These are phyloP conservation scores for Cercospora sp. DNA, from an alignment of 2,329 filamentous ascomycete species.

Conservation along the genomic window DNA sequence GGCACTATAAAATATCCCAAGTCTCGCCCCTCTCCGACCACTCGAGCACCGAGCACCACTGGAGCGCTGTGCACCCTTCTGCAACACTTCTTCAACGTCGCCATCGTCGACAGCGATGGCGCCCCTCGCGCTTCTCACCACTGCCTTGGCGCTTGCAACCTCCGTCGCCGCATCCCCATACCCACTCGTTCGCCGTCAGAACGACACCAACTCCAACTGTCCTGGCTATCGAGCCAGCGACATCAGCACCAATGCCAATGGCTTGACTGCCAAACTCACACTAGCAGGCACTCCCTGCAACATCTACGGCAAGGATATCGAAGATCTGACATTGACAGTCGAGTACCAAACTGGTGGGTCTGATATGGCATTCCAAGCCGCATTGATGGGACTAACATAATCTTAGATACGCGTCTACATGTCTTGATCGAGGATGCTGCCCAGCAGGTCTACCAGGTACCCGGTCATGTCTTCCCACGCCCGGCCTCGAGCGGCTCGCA, in stretches of 20 bases:
- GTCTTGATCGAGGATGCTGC: slow-evolving; percentile 71
- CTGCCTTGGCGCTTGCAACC: slow-evolving; percentile 22
- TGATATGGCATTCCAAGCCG: neutral
- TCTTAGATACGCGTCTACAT: slow-evolving; percentile 59
- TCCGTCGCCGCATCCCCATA: slow-evolving; percentile 25
- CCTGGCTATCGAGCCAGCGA: slow-evolving; percentile 69
- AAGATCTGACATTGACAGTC: slow-evolving; percentile 58
- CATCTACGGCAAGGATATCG: slow-evolving; percentile 59
- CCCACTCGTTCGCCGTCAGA: slow-evolving; percentile 25
- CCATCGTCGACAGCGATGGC: slow-evolving; percentile 19
- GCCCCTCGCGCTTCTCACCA: slow-evolving; percentile 18
- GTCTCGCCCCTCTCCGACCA: slow-evolving; percentile 4
- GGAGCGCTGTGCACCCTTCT: slow-evolving; percentile 2
- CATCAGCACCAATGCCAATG: slow-evolving; percentile 53
- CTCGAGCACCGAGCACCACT: neutral
- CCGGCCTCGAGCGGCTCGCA: slow-evolving; percentile 45
- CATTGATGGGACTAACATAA: slow-evolving; percentile 9
- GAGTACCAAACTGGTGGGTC: slow-evolving; percentile 61
- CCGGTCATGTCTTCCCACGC: slow-evolving; percentile 66
- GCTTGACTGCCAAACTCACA: slow-evolving; percentile 67
- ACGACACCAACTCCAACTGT: slow-evolving; percentile 45
- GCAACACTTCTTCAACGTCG: neutral
- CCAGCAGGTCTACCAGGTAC: slow-evolving; percentile 73
- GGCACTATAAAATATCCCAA: slow-evolving; percentile 18
- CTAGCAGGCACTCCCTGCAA: slow-evolving; percentile 68